phyloP scores from a whole-genome alignment of 331 rosid species.

The Cydonia oblonga region DNA sequence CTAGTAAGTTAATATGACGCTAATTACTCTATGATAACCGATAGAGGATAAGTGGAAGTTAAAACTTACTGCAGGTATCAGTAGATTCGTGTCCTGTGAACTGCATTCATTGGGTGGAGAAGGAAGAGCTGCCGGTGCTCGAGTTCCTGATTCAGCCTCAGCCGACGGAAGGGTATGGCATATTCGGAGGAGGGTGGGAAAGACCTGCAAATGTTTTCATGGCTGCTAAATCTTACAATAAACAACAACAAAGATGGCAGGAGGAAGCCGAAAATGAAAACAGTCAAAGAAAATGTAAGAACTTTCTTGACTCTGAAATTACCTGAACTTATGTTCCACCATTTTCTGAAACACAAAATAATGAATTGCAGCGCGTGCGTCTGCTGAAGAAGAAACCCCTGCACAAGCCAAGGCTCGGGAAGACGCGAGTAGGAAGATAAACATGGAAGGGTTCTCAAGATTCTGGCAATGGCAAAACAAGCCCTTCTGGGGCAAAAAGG shows the following conservation, averaged over 20 bases:
- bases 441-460: conserved; percentile 32
- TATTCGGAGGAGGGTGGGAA: conserved; percentile 88
- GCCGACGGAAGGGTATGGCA: conserved; percentile 54
- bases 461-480: conserved; percentile 36
- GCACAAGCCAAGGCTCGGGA: conserved; percentile 67
- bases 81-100: conserved; percentile 73
- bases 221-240: conserved; percentile 52
- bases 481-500: conserved; percentile 3
- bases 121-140: conserved; percentile 44
- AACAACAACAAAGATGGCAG: conserved; percentile 10
- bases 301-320: too few species aligned
- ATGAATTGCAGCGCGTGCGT: conserved; percentile 20
- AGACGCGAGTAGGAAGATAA: conserved; percentile 38
- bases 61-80: conserved; percentile 35
- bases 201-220: conserved; percentile 57
- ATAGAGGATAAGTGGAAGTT: too few species aligned
- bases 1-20: too few species aligned
- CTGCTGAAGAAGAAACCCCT: conserved; percentile 45
- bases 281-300: conserved; percentile 17
- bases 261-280: conserved; percentile 5
- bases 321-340: too few species aligned
- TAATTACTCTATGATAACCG: too few species aligned
- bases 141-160: conserved; percentile 70
- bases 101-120: conserved; percentile 70
- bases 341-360: neutral